These are phyloP conservation scores for Eucalyptus cloeziana DNA, from an alignment of 345 rosid genomes.

Conservation along the genomic window DNA sequence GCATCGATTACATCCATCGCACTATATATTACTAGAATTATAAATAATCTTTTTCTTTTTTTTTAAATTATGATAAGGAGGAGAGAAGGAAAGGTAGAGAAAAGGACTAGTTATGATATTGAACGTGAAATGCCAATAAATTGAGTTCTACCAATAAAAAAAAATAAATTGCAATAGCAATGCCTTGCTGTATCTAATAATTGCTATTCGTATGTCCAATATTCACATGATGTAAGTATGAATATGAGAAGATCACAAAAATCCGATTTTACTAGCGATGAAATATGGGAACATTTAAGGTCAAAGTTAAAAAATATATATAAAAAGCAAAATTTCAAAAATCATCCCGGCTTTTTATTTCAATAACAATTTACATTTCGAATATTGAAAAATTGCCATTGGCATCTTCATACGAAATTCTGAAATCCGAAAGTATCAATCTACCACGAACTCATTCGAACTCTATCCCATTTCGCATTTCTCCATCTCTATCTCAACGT, in stretches of 20 bases:
- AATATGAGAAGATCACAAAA: neutral
- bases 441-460: neutral
- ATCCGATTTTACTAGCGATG: neutral
- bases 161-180: no score
- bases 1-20: neutral
- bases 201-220: no score
- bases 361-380: neutral
- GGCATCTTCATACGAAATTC: neutral
- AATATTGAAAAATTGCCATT: neutral
- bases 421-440: neutral
- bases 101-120: accelerated
- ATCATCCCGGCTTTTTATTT: neutral
- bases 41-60: neutral
- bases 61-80: neutral
- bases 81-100: neutral
- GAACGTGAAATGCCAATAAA: neutral
- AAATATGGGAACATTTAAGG: neutral
- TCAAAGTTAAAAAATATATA: no score
- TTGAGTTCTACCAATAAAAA: neutral
- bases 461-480: neutral
- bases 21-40: neutral
- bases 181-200: no score
- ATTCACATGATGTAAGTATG: neutral
- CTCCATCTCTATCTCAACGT: neutral
- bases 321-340: neutral